Conservation (phyloP, 2,329 filamentous ascomycete species). For the Elsinoe fawcettii region DNA sequence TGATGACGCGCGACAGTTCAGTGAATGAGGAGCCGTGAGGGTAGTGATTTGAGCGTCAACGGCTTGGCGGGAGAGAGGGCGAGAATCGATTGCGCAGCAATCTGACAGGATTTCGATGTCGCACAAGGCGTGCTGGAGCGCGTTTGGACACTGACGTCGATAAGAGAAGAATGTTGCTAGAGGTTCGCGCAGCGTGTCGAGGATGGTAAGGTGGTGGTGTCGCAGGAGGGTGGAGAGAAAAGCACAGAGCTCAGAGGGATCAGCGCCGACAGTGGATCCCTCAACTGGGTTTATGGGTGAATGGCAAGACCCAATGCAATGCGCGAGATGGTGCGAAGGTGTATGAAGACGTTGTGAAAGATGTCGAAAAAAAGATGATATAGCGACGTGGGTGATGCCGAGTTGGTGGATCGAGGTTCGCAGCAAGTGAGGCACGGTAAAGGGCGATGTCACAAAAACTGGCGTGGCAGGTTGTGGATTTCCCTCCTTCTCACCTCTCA, state of each 20-base stretch:
- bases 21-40: neutral
- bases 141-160: neutral
- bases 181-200: conserved; percentile 1
- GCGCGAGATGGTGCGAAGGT: neutral
- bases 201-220: neutral
- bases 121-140: neutral
- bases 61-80: conserved; percentile 4
- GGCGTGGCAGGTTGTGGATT: conserved; percentile 7
- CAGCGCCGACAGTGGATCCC: conserved; percentile 6
- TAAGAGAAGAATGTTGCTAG: neutral
- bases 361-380: neutral
- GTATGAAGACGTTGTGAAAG: neutral
- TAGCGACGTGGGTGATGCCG: conserved; percentile 1
- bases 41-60: conserved; percentile 1
- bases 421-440: neutral
- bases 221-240: conserved; percentile 6
- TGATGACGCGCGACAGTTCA: conserved; percentile 9
- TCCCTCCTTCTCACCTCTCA: no score
- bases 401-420: neutral
- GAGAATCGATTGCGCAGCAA: conserved; percentile 9
- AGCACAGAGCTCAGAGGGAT: conserved; percentile 12
- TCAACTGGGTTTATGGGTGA: neutral
- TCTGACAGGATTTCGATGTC: conserved; percentile 1
- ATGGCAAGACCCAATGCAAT: neutral
- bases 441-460: neutral